Percentiles rank a stretch among this genome's conserved stretches.
phyloP scores from a whole-genome alignment of 495 filamentous ascomycete genomes.

The Penicillium parvum region DNA sequence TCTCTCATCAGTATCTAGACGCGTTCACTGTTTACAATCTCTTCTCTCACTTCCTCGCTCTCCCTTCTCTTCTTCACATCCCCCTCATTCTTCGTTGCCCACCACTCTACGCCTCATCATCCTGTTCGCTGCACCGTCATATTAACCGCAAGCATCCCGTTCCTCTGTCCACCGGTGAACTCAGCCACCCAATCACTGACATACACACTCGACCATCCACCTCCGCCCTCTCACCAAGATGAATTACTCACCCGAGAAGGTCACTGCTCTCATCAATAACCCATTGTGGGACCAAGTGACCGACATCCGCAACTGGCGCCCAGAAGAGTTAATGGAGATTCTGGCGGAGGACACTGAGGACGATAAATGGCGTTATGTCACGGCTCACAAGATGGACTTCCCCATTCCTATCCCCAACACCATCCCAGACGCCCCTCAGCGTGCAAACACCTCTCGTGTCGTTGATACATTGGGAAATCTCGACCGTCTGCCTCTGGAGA shows the following conservation, averaged over 20 bases:
- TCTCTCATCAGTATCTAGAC: neutral
- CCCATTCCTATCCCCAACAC: neutral
- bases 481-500: neutral
- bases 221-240: no score
- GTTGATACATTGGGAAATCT: no score
- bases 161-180: no score
- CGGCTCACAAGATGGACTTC: no score
- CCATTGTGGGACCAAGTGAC: neutral
- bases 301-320: neutral
- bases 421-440: no score
- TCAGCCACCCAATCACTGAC: no score
- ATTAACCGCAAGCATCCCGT: no score
- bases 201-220: no score
- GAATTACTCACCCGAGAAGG: no score
- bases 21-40: neutral
- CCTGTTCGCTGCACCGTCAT: no score
- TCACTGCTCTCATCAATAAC: neutral
- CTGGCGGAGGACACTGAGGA: neutral
- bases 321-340: neutral
- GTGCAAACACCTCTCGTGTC: no score
- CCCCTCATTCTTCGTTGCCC: neutral
- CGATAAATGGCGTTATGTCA: no score
- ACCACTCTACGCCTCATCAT: neutral
- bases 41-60: neutral
- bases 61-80: neutral